These are phyloP conservation scores for Backusella tarrabulga DNA, from an alignment of 192 early-diverging fungal genomes.

Conservation along the genomic window DNA sequence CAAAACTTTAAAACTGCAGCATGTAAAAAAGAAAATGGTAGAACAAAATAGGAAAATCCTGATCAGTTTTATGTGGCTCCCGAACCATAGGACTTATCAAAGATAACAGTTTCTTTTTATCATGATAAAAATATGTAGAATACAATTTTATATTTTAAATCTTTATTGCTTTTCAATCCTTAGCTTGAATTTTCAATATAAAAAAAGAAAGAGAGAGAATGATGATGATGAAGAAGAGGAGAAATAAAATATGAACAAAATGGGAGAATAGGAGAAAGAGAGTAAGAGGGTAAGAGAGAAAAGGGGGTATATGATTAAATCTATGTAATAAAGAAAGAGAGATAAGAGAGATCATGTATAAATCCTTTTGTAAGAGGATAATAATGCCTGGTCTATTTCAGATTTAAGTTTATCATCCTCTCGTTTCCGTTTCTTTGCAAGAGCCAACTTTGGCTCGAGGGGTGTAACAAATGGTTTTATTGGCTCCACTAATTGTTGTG, in stretches of 20 bases:
- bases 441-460: neutral
- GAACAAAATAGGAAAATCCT: neutral
- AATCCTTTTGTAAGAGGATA: conserved; percentile 1
- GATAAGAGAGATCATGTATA: neutral
- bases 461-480: neutral
- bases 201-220: neutral
- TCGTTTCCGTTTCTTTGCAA: neutral
- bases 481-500: conserved; percentile 6
- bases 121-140: neutral
- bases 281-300: neutral
- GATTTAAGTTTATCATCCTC: conserved; percentile 8
- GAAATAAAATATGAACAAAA: conserved; percentile 2
- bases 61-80: neutral
- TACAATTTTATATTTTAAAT: neutral
- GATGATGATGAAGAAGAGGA: neutral
- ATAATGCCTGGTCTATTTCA: neutral
- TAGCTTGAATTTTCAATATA: neutral
- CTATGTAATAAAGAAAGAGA: neutral
- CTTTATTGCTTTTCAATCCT: neutral
- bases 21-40: neutral
- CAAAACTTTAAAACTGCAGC: neutral
- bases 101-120: neutral
- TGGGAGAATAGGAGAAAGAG: neutral
- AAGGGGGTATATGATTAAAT: neutral
- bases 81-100: neutral